Evolutionary conservation across 768 basidiomycete species (phyloP).

Genomic region (Trametes punicea): DNA sequence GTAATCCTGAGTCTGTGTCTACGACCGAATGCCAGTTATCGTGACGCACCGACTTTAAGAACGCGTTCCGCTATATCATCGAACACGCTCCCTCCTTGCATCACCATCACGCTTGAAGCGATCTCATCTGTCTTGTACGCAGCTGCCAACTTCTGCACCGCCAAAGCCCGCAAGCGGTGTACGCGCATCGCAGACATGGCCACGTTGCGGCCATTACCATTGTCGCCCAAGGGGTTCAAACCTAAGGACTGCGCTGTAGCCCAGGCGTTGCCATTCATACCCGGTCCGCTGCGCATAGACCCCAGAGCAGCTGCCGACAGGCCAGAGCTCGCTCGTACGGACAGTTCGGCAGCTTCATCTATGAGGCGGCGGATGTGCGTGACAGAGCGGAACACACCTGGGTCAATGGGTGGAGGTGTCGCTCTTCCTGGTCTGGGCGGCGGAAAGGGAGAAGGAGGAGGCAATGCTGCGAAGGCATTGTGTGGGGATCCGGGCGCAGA

Average conservation of each 20-base stretch:
- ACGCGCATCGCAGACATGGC: conserved; percentile 84
- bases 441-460: conserved; percentile 48
- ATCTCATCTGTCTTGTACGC: conserved; percentile 89
- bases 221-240: conserved; percentile 53
- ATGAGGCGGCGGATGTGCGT: conserved; percentile 74
- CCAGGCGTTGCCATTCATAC: conserved; percentile 53
- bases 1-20: background rate
- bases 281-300: conserved; percentile 50
- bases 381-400: conserved; percentile 80
- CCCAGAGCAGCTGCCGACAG: conserved; percentile 72
- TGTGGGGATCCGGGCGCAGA: conserved; percentile 33
- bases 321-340: conserved; percentile 84
- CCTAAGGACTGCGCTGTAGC: conserved; percentile 59
- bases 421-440: conserved; percentile 60
- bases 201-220: conserved; percentile 64
- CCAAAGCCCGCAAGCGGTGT: conserved; percentile 74
- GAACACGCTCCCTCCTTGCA: conserved; percentile 91
- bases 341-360: conserved; percentile 86
- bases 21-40: background rate
- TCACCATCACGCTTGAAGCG: conserved; percentile 90
- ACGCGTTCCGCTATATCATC: conserved; percentile 91
- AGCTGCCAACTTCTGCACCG: conserved; percentile 82
- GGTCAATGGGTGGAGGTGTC: conserved; percentile 84
- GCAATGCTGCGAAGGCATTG: conserved; percentile 27
- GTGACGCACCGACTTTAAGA: conserved; percentile 56